Evolutionary conservation across 208 protist genomes (phyloP), one percentile per base, ranked within the genome.

Genomic region (Acanthamoeba sp.): DNA sequence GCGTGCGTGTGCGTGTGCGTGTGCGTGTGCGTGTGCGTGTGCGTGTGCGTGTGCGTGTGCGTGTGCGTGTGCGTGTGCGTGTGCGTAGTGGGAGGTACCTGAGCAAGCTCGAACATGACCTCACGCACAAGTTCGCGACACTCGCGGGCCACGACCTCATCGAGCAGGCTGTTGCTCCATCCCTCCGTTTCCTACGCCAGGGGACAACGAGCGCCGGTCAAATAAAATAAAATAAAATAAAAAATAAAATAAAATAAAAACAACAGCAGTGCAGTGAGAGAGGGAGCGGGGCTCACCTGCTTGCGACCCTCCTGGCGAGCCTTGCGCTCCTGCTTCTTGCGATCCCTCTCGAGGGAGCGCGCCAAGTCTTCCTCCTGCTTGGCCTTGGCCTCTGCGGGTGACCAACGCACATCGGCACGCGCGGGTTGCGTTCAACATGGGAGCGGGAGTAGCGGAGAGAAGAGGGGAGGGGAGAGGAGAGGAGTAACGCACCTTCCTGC

Each of bases 311-410:
- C 69, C 38, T 42, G 69, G 2, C 69, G 29, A 3, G 38, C 34
- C 27, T 78, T 78, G 38, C 69, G 69, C 38, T 78, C 69, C 38
- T 78, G 29, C 34, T 36, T 42, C 38, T 78, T 78, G 16, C 69
- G 69, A 10, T 36, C 69, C 18, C 69, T 12, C 18, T 78, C 69
- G 29, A 42, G 34, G 38, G 69, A 36, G 18, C 29, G 38, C 29
- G 69, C 69, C 16, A 42, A 18, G 10, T 78, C 69, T 18, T 78
- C 69, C 38, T 36, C 16, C 38, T 78, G 34, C 38, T 78, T 78
- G 29, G 69, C 69, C 38, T 78, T 78, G 29, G 34, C 34, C 69
- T 78, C 69, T 27, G 69, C 4, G 7, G 4, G 69, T 36, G 69
- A 38, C 34, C 7, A 50, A 22, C 20, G 55, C 10, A 18, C 12